Percentiles rank a stretch among this genome's conserved stretches.
Evolutionary conservation across 441 rosid species (phyloP).

Genomic region (Gossypium schwendimanii): DNA sequence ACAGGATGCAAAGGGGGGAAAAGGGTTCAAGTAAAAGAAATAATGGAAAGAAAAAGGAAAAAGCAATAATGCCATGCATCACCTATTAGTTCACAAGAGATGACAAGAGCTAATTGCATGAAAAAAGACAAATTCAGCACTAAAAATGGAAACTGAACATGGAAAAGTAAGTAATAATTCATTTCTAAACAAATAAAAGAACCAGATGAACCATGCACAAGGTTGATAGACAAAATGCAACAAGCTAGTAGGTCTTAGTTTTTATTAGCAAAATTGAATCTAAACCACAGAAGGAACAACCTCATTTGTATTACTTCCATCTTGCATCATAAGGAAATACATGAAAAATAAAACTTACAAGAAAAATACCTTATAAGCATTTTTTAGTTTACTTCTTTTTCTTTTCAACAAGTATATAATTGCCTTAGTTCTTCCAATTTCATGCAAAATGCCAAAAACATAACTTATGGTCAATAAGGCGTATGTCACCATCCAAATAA

Average conservation of each 20-base stretch:
- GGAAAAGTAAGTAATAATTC: background rate
- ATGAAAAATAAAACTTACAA: background rate
- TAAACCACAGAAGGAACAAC: background rate
- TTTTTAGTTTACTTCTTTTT: background rate
- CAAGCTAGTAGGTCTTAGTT: background rate
- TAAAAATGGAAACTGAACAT: background rate
- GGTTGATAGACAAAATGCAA: background rate
- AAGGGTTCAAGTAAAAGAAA: background rate
- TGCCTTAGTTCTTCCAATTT: background rate
- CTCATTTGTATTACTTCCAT: background rate
- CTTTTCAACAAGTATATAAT: background rate
- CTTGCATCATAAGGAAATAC: background rate
- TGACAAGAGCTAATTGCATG: background rate
- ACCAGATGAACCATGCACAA: background rate
- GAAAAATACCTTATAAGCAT: background rate
- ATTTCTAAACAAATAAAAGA: background rate
- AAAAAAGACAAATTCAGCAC: background rate
- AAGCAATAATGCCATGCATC: background rate
- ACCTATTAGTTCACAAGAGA: background rate
- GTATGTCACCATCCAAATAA: background rate
- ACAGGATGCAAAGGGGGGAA: slow-evolving; percentile 8
- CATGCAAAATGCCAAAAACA: background rate
- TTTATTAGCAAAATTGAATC: background rate
- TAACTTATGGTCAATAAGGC: background rate
- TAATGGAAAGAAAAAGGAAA: background rate